Base-by-base conservation (phyloP, 352 stramenopile genomes). In the Globisporangium megalacanthum region DNA sequence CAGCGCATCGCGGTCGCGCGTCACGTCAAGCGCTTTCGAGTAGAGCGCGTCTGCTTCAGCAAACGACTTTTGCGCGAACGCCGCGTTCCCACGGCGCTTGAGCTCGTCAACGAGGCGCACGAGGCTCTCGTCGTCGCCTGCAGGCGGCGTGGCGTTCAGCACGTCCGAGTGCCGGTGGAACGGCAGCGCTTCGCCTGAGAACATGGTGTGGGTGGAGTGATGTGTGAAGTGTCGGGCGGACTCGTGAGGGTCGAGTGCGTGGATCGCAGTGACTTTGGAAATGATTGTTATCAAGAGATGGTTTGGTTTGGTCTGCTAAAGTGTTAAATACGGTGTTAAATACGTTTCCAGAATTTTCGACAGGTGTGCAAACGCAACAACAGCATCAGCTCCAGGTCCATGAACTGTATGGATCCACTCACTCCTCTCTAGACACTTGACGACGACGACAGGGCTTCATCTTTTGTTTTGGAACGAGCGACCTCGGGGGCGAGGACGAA, bases 1-100 rank as follows among this genome's bases (percentile, higher is more conserved):
- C 51, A 75, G 68, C 56, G 63, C 66, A 45, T 89, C 66, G 42
- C 53, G 64, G 45, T 36, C 65, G 44, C 41, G 44, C 60, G 90
- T 89, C 56, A 94, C 58, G 29, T 97, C 82, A 57, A 99, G 89
- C 36, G 88, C 96, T 66, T 97, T 98, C 56, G 80, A 81, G 77
- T 99, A 99, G n/a, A 99, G 78, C 56, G 90, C 77, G 52, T 98
- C 92, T 17, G 95, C 96, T 61, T 98, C 93, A 42, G 97, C 90
- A 47, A 89, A 74, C 29, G 77, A 64, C 60, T 92, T 92, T 61
- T 91, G 77, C 65, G 75, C 56, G 69, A 96, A 96, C 6, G 88
- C 88, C 7, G 83, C 79, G 60, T 96, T 96, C 52, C 88, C 88
- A 10, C 88, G 81, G 15, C 83, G 77, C 72, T 96, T 96, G 53